These are phyloP conservation scores for Nepenthes mirabilis DNA, from an alignment of 148 eudicot genomes.

Conservation along the genomic window DNA sequence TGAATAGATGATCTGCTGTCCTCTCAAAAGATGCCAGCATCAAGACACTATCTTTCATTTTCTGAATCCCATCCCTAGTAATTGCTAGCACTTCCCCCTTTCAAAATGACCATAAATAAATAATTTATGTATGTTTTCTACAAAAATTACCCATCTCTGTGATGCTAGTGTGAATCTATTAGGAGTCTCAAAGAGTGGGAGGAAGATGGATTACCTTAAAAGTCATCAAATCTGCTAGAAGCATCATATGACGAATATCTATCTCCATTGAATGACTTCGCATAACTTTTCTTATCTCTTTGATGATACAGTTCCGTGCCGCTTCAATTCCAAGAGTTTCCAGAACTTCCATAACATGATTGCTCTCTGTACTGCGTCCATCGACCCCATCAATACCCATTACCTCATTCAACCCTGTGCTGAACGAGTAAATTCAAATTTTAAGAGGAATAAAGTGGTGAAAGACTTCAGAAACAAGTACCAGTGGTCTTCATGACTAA, in stretches of 20 bases:
- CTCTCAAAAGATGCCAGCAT: constrained; percentile 97
- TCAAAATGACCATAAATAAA: not conserved
- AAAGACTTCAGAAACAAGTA: too few relatives aligned
- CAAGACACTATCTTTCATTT: constrained; percentile 89
- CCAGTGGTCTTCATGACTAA: too few relatives aligned
- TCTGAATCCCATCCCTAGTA: constrained; percentile 64
- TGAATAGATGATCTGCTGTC: constrained; percentile 85
- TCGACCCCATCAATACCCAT: constrained; percentile 76
- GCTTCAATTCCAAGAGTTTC: constrained; percentile 85
- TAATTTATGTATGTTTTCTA: not conserved
- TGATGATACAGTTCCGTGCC: constrained; percentile 59
- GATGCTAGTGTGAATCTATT: too few relatives aligned
- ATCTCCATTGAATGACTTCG: constrained; percentile 68
- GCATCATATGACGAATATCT: constrained; percentile 95
- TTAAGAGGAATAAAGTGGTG: too few relatives aligned
- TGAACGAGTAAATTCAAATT: constrained; percentile 4
- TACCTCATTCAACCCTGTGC: constrained; percentile 65
- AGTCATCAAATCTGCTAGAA: constrained; percentile 91
- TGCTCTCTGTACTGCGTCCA: constrained; percentile 55
- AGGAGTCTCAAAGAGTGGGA: not conserved
- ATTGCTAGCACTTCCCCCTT: constrained; percentile 92
- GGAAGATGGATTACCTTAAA: constrained; percentile 35
- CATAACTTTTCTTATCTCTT: constrained; percentile 68
- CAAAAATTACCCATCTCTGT: not conserved
- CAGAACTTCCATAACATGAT: constrained; percentile 68